phyloP scores from a whole-genome alignment of 441 rosid genomes.

The Viola pubescens region DNA sequence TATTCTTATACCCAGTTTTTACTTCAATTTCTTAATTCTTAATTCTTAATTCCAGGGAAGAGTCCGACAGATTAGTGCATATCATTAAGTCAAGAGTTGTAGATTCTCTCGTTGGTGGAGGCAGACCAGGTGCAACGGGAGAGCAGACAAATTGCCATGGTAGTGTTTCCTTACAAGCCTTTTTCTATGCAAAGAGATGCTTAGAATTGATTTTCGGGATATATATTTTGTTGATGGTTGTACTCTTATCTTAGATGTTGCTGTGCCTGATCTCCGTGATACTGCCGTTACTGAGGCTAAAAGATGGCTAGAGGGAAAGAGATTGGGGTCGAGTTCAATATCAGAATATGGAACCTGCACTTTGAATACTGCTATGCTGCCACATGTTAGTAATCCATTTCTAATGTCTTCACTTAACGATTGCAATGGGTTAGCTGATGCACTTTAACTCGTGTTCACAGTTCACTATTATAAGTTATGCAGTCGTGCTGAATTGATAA shows the following conservation, averaged over 20 bases:
- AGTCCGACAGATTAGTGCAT: constrained; percentile 52
- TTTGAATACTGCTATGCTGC: constrained; percentile 28
- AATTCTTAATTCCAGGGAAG: constrained; percentile 61
- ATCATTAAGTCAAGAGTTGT: constrained; percentile 73
- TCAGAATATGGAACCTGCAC: constrained; percentile 33
- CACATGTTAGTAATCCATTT: constrained; percentile 35
- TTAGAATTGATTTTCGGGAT: not conserved
- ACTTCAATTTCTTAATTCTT: constrained; percentile 14
- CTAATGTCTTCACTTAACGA: constrained; percentile 3
- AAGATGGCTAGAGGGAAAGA: constrained; percentile 77
- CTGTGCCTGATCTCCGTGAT: constrained; percentile 37
- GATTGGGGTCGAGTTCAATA: constrained; percentile 46
- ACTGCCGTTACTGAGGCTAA: constrained; percentile 64
- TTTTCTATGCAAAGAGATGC: constrained; percentile 6
- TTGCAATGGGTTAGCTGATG: constrained; percentile 3
- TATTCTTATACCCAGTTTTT: constrained; percentile 6
- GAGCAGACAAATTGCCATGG: constrained; percentile 30
- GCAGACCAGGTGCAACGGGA: constrained; percentile 24
- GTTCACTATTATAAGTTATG: too few species aligned
- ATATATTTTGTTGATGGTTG: constrained; percentile 15
- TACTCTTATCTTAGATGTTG: constrained; percentile 34
- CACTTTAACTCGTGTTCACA: not conserved
- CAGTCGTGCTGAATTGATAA: too few species aligned
- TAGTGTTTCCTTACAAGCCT: constrained; percentile 24
- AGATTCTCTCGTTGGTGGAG: constrained; percentile 28